These are phyloP conservation scores for Euphorbia pulcherrima DNA, from an alignment of 345 rosid genomes.

Conservation along the genomic window DNA sequence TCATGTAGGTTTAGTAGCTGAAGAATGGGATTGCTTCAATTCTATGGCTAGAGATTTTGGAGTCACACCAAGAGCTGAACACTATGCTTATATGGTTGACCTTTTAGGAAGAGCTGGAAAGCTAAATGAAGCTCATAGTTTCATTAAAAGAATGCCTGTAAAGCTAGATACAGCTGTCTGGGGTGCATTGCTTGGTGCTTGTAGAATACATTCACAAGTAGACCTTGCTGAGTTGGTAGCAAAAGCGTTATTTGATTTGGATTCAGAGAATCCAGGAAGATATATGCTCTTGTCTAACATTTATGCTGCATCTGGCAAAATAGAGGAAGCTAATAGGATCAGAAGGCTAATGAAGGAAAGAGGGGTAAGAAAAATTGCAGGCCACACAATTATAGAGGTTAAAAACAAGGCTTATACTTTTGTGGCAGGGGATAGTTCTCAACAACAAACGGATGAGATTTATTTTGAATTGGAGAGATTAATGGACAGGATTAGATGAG, in stretches of 20 bases:
- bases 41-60: slow-evolving; percentile 42
- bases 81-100: slow-evolving; percentile 54
- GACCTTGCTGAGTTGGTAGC: slow-evolving; percentile 52
- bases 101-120: slow-evolving; percentile 47
- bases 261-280: slow-evolving; percentile 47
- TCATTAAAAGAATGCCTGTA: slow-evolving; percentile 43
- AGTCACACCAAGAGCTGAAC: slow-evolving; percentile 36
- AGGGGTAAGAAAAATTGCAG: slow-evolving; percentile 44
- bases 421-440: slow-evolving; percentile 12
- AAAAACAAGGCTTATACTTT: slow-evolving; percentile 9
- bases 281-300: slow-evolving; percentile 57
- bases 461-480: slow-evolving; percentile 11
- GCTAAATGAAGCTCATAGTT: slow-evolving; percentile 35
- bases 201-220: slow-evolving; percentile 41
- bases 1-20: slow-evolving; percentile 42
- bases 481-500: slow-evolving; percentile 18
- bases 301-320: slow-evolving; percentile 50
- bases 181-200: slow-evolving; percentile 55
- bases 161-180: slow-evolving; percentile 41
- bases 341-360: slow-evolving; percentile 45
- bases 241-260: slow-evolving; percentile 40
- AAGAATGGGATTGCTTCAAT: slow-evolving; percentile 49
- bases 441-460: slow-evolving; percentile 12
- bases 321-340: slow-evolving; percentile 45
- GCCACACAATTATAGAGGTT: slow-evolving; percentile 29